Conservation (phyloP, 208 protist genomes). For the Leishmania martiniquensis region DNA sequence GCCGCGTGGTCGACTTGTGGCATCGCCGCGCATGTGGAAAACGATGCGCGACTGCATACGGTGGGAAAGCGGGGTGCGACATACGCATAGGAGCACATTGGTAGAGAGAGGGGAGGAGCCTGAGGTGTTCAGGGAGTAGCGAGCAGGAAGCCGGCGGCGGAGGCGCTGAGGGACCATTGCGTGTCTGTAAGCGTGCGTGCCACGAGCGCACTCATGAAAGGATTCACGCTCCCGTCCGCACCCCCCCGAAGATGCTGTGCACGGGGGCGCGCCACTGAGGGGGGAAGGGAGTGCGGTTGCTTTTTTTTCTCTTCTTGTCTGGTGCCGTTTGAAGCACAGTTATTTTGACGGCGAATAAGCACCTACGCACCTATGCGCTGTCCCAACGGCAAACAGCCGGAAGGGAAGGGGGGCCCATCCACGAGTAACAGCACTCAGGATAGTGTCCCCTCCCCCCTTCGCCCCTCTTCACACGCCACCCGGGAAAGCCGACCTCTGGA, state of each 20-base stretch:
- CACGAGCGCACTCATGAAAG: background rate
- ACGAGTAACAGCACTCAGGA: background rate
- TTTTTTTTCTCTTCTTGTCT: background rate
- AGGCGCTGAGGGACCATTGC: background rate
- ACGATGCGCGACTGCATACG: background rate
- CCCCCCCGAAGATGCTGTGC: background rate
- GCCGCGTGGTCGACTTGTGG: no score
- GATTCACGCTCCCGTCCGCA: background rate
- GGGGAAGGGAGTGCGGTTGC: background rate
- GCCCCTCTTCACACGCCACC: background rate
- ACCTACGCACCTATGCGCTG: background rate
- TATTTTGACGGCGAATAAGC: background rate
- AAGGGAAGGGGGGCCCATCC: no score
- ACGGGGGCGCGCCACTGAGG: no score
- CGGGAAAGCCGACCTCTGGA: background rate
- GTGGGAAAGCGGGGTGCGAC: no score
- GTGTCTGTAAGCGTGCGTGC: background rate
- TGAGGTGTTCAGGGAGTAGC: no score
- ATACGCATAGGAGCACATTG: no score
- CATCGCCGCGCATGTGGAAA: no score
- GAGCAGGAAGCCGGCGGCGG: background rate
- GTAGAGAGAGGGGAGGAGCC: background rate
- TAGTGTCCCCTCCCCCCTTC: no score
- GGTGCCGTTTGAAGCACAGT: background rate
- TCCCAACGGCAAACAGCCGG: no score